Percentiles rank a stretch among this genome's conserved stretches.
These are phyloP conservation scores for Fusarium brevicatenulatum DNA, from an alignment of 2,329 filamentous ascomycete species.

Conservation along the genomic window DNA sequence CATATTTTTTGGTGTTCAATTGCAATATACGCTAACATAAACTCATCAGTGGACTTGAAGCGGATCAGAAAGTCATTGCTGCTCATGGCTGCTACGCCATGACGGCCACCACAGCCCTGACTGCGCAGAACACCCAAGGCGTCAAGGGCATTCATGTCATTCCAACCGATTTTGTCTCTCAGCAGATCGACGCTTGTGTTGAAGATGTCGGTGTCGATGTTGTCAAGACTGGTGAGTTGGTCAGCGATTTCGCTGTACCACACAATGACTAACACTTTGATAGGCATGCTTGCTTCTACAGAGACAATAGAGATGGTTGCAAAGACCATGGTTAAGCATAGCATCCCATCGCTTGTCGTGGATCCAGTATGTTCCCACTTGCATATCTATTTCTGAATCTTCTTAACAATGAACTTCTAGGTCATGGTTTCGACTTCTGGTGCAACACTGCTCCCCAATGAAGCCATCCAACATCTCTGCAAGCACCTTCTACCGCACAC, in stretches of 20 bases:
- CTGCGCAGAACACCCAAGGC: conserved; percentile 92
- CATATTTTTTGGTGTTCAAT: not conserved
- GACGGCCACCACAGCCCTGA: conserved; percentile 93
- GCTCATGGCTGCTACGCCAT: conserved; percentile 95
- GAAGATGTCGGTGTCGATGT: conserved; percentile 89
- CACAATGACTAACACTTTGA: not conserved
- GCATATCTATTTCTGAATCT: not conserved
- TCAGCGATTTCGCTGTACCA: not conserved
- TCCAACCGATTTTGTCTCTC: conserved; percentile 80
- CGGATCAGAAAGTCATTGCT: conserved; percentile 93
- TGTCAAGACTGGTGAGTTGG: conserved; percentile 81
- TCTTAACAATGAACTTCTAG: conserved; percentile 55
- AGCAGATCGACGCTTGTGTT: conserved; percentile 86
- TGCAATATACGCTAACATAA: not conserved
- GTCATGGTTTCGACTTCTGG: conserved; percentile 94
- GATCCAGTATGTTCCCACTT: conserved; percentile 49
- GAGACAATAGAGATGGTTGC: conserved; percentile 53
- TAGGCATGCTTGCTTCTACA: conserved; percentile 53
- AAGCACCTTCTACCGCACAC: conserved; percentile 70
- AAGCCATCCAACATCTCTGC: conserved; percentile 71
- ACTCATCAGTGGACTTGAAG: conserved; percentile 81
- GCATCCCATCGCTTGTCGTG: conserved; percentile 48
- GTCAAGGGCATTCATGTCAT: conserved; percentile 84
- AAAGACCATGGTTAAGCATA: conserved; percentile 46
- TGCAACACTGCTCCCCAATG: conserved; percentile 71